Conservation (phyloP, 352 stramenopile species). For the Globisporangium sylvaticum region DNA sequence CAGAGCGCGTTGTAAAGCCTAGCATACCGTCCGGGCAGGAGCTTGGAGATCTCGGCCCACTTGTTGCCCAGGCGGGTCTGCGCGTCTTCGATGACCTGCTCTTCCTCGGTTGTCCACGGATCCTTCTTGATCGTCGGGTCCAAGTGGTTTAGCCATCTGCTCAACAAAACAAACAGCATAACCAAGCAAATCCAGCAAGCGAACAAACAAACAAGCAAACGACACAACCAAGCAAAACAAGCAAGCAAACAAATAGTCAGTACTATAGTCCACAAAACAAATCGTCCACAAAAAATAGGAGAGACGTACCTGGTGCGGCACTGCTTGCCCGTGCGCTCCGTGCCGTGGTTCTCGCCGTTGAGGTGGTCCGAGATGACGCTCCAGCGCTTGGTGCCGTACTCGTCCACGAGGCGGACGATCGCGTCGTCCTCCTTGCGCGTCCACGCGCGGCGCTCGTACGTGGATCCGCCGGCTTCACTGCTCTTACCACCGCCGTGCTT, state of each 20-base stretch:
- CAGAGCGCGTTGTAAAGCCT: no score
- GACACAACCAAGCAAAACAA: conserved; percentile 3
- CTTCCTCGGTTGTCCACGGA: conserved; percentile 86
- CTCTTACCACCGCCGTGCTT: conserved; percentile 45
- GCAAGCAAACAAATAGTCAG: neutral
- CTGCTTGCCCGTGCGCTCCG: conserved; percentile 81
- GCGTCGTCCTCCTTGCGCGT: conserved; percentile 84
- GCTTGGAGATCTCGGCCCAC: conserved; percentile 98
- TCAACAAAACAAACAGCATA: conserved; percentile 9
- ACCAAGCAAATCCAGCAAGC: neutral
- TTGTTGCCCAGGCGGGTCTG: conserved; percentile 94
- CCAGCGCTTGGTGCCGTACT: conserved; percentile 87
- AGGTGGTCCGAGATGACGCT: conserved; percentile 85
- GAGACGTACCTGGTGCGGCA: conserved; percentile 56
- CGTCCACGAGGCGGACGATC: conserved; percentile 80
- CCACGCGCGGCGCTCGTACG: conserved; percentile 81
- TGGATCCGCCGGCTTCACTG: conserved; percentile 47
- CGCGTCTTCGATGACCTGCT: conserved; percentile 87
- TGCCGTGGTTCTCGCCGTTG: conserved; percentile 82
- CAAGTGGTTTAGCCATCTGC: conserved; percentile 79
- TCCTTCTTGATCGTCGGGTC: conserved; percentile 87
- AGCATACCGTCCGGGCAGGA: conserved; percentile 87
- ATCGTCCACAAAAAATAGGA: neutral
- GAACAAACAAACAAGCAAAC: conserved; percentile 6
- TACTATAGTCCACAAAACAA: neutral